A percentile compares a stretch with the other conserved stretches of the same genome.
phyloP scores from a whole-genome alignment of 305 asterid genomes.

The Stenogyne calaminthoides region DNA sequence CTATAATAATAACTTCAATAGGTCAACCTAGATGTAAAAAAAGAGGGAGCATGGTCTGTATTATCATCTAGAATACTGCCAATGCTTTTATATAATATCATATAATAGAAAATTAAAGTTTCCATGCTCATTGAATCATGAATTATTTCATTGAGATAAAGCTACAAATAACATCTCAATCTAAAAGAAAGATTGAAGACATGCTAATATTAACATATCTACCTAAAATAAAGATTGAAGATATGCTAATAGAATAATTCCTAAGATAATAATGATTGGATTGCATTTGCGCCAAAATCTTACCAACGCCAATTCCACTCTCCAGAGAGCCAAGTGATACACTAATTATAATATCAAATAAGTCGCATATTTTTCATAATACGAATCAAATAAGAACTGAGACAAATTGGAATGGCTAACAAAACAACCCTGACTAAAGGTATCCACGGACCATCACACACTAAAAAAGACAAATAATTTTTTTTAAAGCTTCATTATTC shows the following conservation, averaged over 20 bases:
- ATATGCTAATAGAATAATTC: background rate
- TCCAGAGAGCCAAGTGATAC: slow-evolving; percentile 1
- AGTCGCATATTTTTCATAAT: background rate
- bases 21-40: no score
- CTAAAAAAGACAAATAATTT: no score
- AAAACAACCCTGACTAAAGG: slow-evolving; percentile 10
- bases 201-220: background rate
- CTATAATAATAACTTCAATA: no score
- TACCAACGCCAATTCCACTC: slow-evolving; percentile 4
- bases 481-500: no score
- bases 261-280: background rate
- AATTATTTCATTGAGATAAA: background rate
- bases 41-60: no score
- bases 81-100: background rate
- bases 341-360: background rate
- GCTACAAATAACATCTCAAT: background rate
- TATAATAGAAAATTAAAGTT: background rate
- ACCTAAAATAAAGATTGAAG: no score
- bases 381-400: background rate
- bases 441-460: no score
- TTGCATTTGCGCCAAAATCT: background rate
- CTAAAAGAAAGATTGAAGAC: no score
- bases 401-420: slow-evolving; percentile 2
- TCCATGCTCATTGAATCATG: background rate
- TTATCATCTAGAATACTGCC: no score